phyloP scores from a whole-genome alignment of 371 early-diverging fungal species.

The Mucor circinelloides region DNA sequence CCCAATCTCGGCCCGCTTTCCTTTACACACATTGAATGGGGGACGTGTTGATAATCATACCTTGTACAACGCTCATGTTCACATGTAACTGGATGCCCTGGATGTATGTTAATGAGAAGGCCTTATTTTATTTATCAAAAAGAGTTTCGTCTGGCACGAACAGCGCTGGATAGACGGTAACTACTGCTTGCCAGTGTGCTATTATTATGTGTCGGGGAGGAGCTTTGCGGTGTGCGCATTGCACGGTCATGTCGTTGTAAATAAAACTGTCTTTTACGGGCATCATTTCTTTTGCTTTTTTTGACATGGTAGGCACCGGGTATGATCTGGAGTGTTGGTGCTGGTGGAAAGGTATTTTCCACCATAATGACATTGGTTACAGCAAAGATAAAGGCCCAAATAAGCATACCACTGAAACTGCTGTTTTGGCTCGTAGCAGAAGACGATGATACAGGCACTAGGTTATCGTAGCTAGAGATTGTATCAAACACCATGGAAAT shows the following conservation, averaged over 20 bases:
- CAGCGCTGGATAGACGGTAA: neutral
- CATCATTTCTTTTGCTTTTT: neutral
- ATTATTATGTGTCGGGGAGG: neutral
- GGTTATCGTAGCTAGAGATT: conserved; percentile 2
- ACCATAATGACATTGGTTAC: conserved; percentile 24
- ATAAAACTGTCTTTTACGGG: neutral
- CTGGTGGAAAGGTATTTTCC: neutral
- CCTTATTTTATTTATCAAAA: neutral
- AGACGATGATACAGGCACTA: neutral
- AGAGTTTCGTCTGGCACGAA: conserved; percentile 9
- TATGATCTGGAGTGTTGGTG: neutral
- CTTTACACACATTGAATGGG: neutral
- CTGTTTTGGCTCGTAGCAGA: neutral
- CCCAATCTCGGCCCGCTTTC: neutral
- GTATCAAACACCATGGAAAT: conserved; percentile 27
- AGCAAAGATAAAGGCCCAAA: conserved; percentile 25
- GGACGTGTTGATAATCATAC: neutral
- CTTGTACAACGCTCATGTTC: neutral
- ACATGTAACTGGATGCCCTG: neutral
- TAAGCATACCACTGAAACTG: conserved; percentile 15
- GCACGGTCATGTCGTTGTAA: neutral
- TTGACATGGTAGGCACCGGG: neutral
- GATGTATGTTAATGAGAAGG: neutral
- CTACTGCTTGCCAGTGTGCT: neutral
- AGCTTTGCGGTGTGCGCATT: neutral